Conservation (phyloP, 805 yeast species). For the Phaffomyces opuntiae region DNA sequence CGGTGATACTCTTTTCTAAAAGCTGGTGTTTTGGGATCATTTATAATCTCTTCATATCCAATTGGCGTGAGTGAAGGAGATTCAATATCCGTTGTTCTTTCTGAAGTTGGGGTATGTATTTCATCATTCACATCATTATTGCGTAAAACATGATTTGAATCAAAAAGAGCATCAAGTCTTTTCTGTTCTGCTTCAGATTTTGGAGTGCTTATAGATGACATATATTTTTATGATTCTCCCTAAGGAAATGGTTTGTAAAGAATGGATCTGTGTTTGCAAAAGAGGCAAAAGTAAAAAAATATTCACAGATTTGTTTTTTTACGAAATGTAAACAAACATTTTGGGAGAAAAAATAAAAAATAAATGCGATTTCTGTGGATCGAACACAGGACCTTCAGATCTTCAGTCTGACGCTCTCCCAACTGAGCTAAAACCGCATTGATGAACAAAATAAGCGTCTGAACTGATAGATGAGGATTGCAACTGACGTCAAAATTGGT, state of each 20-base stretch:
- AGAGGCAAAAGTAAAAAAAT: background rate
- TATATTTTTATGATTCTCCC: too few relatives aligned
- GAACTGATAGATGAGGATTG: too few relatives aligned
- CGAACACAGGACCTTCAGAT: slow-evolving; percentile 83
- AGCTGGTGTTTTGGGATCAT: slow-evolving; percentile 22
- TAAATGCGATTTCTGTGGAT: slow-evolving; percentile 60
- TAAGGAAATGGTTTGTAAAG: too few relatives aligned
- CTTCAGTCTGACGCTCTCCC: slow-evolving; percentile 30
- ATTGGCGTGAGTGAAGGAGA: slow-evolving; percentile 12
- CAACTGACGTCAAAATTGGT: too few relatives aligned
- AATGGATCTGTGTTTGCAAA: background rate
- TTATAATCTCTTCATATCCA: slow-evolving; percentile 12
- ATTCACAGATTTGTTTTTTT: too few relatives aligned
- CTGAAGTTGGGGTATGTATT: too few relatives aligned
- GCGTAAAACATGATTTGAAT: too few relatives aligned
- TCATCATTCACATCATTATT: too few relatives aligned
- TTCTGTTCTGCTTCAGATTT: too few relatives aligned
- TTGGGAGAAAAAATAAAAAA: slow-evolving; percentile 2
- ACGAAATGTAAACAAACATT: background rate
- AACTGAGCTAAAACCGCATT: slow-evolving; percentile 27
- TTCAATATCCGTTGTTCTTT: too few relatives aligned
- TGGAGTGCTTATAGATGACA: too few relatives aligned
- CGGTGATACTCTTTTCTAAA: slow-evolving; percentile 12
- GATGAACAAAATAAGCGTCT: background rate
- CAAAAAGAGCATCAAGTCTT: too few relatives aligned